Base-by-base conservation (phyloP, 2,329 filamentous ascomycete species). In the Botrytis sinoallii region DNA sequence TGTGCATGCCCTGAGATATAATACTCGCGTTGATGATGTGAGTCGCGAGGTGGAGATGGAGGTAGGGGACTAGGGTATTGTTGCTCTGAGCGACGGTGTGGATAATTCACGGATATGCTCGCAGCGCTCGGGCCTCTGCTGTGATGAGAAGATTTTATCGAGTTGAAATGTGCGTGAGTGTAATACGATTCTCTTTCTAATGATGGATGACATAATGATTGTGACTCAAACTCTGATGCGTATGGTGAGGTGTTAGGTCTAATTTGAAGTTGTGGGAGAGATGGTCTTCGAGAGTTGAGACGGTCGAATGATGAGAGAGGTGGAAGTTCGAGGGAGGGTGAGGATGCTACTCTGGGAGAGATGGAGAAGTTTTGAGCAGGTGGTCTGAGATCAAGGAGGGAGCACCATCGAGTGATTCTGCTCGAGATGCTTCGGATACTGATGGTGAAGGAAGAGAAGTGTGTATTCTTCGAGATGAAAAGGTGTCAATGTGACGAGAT, bases 321-420 rank as follows among this genome's bases (percentile, higher is more conserved):
- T 60, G 80, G 80, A 12, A 82, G 77, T 52, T 80, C 80, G 64
- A 80, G 72, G 16, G 76, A 72, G 1, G 81, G 80, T 16, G 81
- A 81, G 6, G 76, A 75, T 35, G 78, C 77, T 35, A 80, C 68
- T 3, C 78, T 76, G 25, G 89, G 88, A 18, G 90, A 91, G 44
- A 86, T 86, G 6, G 89, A 90, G 80, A 89, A 88, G 73, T 88
- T 88, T 85, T 1, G 90, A 91, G 75, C 88, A 87, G 42, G 85
- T 84, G 81, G 81, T 96, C 93, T 0, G 92, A 94, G 68, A 93
- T 86, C 75, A 93, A 85, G 1, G 91, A 92, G 10, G 91, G 91
- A 7, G 90, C 88, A 44, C 85, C 85, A 63, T 92, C 90, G 25
- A 87, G 83, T 3, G 85, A 87, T 29, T 87, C 86, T 68, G 85